These are phyloP conservation scores for Amylocystis lapponica DNA, from an alignment of 768 basidiomycete species.

Conservation along the genomic window DNA sequence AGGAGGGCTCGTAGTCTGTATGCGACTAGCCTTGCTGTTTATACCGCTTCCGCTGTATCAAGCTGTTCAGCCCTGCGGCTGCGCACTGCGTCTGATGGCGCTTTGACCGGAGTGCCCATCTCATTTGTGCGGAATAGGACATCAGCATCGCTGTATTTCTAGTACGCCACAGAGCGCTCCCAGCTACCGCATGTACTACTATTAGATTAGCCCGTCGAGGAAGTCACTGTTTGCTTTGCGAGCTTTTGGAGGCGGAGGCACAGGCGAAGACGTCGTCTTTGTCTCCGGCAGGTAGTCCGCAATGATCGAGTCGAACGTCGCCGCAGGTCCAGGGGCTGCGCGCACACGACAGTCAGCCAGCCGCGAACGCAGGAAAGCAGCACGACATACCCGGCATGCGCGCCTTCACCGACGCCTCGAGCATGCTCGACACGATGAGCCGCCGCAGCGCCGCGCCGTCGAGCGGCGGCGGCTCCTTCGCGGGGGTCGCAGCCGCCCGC, in stretches of 20 bases:
- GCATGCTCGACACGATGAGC: constrained; percentile 57
- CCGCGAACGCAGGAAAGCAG: constrained; percentile 1
- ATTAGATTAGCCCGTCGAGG: constrained; percentile 17
- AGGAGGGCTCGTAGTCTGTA: constrained; percentile 9
- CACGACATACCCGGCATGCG: constrained; percentile 35
- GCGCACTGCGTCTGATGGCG: too few relatives aligned
- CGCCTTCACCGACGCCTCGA: constrained; percentile 48
- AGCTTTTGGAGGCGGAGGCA: constrained; percentile 13
- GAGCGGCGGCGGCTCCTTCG: constrained; percentile 34
- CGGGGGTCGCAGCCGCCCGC: constrained; percentile 30
- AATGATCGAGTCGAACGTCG: constrained; percentile 68
- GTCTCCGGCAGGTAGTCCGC: constrained; percentile 60
- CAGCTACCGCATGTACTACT: neutral
- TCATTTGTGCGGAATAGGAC: neutral
- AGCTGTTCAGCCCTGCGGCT: too few relatives aligned
- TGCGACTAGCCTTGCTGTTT: too few relatives aligned
- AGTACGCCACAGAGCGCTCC: neutral
- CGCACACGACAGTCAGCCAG: neutral
- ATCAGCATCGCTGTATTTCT: neutral
- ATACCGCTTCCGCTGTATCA: too few relatives aligned
- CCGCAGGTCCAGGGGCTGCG: constrained; percentile 35
- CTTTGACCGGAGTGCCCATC: too few relatives aligned
- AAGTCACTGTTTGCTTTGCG: constrained; percentile 14
- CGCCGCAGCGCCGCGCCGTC: constrained; percentile 62
- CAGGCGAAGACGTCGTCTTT: constrained; percentile 8